These are phyloP conservation scores for Penicillium cosmopolitanum DNA, from an alignment of 495 filamentous ascomycete genomes.

Conservation along the genomic window DNA sequence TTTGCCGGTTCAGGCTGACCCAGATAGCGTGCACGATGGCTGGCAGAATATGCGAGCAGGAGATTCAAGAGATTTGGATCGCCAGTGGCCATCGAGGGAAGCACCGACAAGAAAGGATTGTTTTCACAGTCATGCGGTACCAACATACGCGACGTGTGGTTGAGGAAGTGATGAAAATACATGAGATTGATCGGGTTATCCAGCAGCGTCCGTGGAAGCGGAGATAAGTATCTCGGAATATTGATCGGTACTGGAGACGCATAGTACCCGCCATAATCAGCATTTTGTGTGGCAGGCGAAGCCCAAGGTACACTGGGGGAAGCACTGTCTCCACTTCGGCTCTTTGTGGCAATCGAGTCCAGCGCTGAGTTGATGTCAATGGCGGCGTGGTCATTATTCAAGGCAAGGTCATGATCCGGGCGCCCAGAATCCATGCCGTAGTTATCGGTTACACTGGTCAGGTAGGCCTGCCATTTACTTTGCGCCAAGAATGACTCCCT, in stretches of 20 bases:
- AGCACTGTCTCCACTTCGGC: conserved; percentile 11
- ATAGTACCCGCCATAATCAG: conserved; percentile 61
- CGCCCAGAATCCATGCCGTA: conserved; percentile 73
- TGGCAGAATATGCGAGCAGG: conserved; percentile 80
- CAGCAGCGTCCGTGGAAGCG: conserved; percentile 67
- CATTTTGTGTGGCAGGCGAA: conserved; percentile 13
- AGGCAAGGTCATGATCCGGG: conserved; percentile 67
- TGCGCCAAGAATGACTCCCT: conserved; percentile 28
- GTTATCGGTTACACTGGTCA: conserved; percentile 46
- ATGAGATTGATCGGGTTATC: conserved; percentile 81
- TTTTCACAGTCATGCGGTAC: conserved; percentile 75
- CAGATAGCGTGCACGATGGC: conserved; percentile 77
- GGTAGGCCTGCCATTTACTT: conserved; percentile 46
- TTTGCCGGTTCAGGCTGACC: conserved; percentile 74
- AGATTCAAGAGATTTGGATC: conserved; percentile 74
- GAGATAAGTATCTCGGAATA: conserved; percentile 66
- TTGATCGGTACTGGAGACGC: conserved; percentile 66
- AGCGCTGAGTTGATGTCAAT: conserved; percentile 49
- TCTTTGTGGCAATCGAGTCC: conserved; percentile 23
- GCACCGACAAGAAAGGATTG: conserved; percentile 73
- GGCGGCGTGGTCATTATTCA: conserved; percentile 68
- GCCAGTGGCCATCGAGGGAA: conserved; percentile 71
- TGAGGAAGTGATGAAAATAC: conserved; percentile 77
- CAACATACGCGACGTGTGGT: conserved; percentile 75
- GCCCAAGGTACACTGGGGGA: conserved; percentile 12